A percentile compares a stretch with the other conserved stretches of the same genome.
These are phyloP conservation scores for grape (Vitis vinifera) DNA, from an alignment of 164 flowering plant genomes.

Conservation along the genomic window DNA sequence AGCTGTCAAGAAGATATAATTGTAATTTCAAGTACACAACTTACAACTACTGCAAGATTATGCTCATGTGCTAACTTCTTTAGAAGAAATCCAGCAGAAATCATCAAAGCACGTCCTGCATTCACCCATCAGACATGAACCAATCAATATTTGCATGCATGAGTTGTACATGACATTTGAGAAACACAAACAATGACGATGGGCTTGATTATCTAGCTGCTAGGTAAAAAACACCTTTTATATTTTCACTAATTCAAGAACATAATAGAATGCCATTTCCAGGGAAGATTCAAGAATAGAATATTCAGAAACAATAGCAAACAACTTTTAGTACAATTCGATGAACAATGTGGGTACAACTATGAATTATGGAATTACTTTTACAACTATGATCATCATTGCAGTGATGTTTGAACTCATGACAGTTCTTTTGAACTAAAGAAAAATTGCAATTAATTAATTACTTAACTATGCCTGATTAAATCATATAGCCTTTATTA, in stretches of 20 bases:
- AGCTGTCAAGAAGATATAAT: neutral
- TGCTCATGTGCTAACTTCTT: slow-evolving; percentile 77
- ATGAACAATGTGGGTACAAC: neutral
- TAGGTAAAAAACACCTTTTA: no score
- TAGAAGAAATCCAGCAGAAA: slow-evolving; percentile 58
- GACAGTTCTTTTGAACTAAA: neutral
- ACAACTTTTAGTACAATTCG: neutral
- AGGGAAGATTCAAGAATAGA: no score
- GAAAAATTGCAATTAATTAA: neutral
- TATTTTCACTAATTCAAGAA: no score
- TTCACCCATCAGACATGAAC: slow-evolving; percentile 6
- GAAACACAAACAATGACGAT: neutral
- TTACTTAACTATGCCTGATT: neutral
- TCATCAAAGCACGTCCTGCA: slow-evolving; percentile 81
- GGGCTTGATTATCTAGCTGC: neutral
- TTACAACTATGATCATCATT: neutral
- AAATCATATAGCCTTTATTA: neutral
- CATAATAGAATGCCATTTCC: no score
- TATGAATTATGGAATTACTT: neutral
- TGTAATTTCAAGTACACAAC: slow-evolving; percentile 8
- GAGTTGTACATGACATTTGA: neutral
- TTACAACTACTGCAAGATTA: slow-evolving; percentile 66
- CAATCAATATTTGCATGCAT: neutral
- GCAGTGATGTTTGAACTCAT: neutral
- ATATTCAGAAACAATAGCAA: no score